These are phyloP conservation scores for Rhytidhysteron rufulum DNA, from an alignment of 2,329 filamentous ascomycete species.

Conservation along the genomic window DNA sequence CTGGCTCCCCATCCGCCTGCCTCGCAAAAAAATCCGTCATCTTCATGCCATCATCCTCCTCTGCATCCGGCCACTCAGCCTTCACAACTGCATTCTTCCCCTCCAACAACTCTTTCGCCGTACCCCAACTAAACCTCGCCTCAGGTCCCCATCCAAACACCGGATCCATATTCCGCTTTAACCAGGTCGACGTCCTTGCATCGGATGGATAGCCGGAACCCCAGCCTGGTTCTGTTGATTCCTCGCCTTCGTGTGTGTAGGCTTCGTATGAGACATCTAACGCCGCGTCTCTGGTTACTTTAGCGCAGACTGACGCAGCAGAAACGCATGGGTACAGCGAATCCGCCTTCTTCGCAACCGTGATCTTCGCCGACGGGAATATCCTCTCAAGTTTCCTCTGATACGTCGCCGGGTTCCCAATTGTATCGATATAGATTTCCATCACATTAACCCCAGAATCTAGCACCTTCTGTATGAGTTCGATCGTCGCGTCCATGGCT, in stretches of 20 bases:
- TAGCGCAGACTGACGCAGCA: constrained; percentile 90
- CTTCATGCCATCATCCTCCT: constrained; percentile 60
- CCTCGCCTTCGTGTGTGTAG: constrained; percentile 30
- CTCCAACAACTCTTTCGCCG: constrained; percentile 89
- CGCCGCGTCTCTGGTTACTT: constrained; percentile 89
- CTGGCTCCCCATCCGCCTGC: constrained; percentile 44
- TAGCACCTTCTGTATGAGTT: constrained; percentile 73
- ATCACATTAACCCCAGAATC: constrained; percentile 74
- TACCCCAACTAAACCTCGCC: constrained; percentile 94
- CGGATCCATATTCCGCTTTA: constrained; percentile 83
- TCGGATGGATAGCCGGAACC: constrained; percentile 94
- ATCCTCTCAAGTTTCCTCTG: constrained; percentile 78
- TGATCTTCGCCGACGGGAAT: constrained; percentile 64
- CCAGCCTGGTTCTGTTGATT: constrained; percentile 55
- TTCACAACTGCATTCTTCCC: constrained; percentile 63
- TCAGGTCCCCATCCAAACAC: constrained; percentile 94
- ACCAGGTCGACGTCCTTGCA: constrained; percentile 72
- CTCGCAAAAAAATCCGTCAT: constrained; percentile 72
- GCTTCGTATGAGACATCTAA: constrained; percentile 72
- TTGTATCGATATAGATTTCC: constrained; percentile 93
- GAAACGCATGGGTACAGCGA: constrained; percentile 89
- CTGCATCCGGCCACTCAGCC: constrained; percentile 84
- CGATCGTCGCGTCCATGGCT: constrained; percentile 86
- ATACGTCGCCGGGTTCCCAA: constrained; percentile 78
- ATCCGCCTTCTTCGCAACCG: constrained; percentile 72